These are phyloP conservation scores for Boletellus sp. DNA, from an alignment of 768 basidiomycete species.

Conservation along the genomic window DNA sequence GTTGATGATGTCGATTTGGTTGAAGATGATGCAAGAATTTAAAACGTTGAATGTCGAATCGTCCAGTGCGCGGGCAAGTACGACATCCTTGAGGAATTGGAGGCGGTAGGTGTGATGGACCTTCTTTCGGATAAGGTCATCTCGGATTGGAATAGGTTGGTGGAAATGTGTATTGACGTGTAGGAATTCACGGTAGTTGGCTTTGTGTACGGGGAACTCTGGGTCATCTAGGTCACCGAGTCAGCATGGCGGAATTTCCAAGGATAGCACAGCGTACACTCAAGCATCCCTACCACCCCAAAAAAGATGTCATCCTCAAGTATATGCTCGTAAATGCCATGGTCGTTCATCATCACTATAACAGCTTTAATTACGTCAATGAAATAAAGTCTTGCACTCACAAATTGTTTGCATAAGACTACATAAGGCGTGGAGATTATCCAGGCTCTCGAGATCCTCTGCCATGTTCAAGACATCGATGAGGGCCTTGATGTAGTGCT, in stretches of 20 bases:
- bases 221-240: slow-evolving; percentile 71
- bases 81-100: slow-evolving; percentile 97
- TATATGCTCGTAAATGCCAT: slow-evolving; percentile 90
- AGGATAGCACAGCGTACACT: slow-evolving; percentile 62
- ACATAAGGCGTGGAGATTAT: slow-evolving; percentile 88
- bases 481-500: slow-evolving; percentile 88
- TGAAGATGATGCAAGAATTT: slow-evolving; percentile 97
- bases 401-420: slow-evolving; percentile 92
- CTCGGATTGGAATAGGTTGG: slow-evolving; percentile 82
- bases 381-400: slow-evolving; percentile 39
- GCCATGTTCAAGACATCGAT: slow-evolving; percentile 83
- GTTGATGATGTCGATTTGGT: slow-evolving; percentile 96
- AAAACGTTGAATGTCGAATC: slow-evolving; percentile 97
- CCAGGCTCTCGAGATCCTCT: slow-evolving; percentile 89
- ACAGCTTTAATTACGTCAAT: not conserved
- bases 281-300: slow-evolving; percentile 93
- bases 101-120: slow-evolving; percentile 97
- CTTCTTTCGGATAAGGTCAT: slow-evolving; percentile 72
- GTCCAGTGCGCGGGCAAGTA: slow-evolving; percentile 90
- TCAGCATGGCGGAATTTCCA: slow-evolving; percentile 8
- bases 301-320: slow-evolving; percentile 90
- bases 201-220: slow-evolving; percentile 94
- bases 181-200: slow-evolving; percentile 94
- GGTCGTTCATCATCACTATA: slow-evolving; percentile 92
- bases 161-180: slow-evolving; percentile 79